A percentile compares a stretch with the other conserved stretches of the same genome.
Conservation (phyloP, 768 basidiomycete species). For the Obba rivulosa region DNA sequence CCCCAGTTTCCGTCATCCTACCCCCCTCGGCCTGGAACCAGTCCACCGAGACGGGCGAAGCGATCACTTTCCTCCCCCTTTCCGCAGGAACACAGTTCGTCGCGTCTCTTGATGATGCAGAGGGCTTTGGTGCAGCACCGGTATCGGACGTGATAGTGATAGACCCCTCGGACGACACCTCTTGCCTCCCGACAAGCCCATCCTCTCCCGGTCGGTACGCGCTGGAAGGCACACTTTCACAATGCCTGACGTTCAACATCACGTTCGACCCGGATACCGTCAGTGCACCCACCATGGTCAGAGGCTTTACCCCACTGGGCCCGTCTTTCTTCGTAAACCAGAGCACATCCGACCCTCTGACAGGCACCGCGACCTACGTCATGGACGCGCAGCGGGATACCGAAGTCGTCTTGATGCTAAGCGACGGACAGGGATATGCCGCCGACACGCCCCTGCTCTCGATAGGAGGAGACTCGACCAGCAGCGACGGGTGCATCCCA, state of each 20-base stretch:
- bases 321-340: slow-evolving; percentile 21
- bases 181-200: slow-evolving; percentile 32
- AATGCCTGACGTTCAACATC: slow-evolving; percentile 47
- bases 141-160: slow-evolving; percentile 47
- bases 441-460: slow-evolving; percentile 41
- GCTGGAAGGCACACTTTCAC: slow-evolving; percentile 29
- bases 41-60: slow-evolving; percentile 34
- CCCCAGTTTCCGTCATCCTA: slow-evolving; percentile 43
- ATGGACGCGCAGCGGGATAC: slow-evolving; percentile 34
- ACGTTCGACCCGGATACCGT: slow-evolving; percentile 32
- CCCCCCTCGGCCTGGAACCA: slow-evolving; percentile 31
- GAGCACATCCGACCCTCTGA: slow-evolving; percentile 17
- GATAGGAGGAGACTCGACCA: slow-evolving; percentile 26
- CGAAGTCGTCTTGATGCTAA: slow-evolving; percentile 39
- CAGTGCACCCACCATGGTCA: slow-evolving; percentile 33
- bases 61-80: slow-evolving; percentile 48
- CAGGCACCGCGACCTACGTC: slow-evolving; percentile 36
- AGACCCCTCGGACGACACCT: slow-evolving; percentile 33
- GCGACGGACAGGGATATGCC: slow-evolving; percentile 32
- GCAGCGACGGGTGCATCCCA: slow-evolving; percentile 23
- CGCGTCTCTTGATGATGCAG: slow-evolving; percentile 46
- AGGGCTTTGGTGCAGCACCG: slow-evolving; percentile 33
- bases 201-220: slow-evolving; percentile 24
- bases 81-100: slow-evolving; percentile 44
- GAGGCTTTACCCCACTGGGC: slow-evolving; percentile 27